Percentiles rank a stretch among this genome's conserved stretches.
Evolutionary conservation across 2,329 filamentous ascomycete genomes (phyloP).

Genomic region (Arthrobotrys conoides): DNA sequence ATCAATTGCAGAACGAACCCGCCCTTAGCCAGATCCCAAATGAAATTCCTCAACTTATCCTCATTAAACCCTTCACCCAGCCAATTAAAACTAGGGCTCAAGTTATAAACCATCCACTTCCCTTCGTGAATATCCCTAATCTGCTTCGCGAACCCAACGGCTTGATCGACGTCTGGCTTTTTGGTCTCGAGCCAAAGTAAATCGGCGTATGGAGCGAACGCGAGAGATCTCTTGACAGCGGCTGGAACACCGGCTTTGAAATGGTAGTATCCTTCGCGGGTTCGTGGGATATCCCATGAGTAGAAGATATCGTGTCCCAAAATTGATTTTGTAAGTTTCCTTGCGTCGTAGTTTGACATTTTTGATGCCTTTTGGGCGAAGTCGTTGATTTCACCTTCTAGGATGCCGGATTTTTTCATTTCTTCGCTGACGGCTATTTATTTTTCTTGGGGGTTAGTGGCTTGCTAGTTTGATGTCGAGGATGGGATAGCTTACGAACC

Average conservation of each 20-base stretch:
- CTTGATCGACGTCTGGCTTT: conserved; percentile 85
- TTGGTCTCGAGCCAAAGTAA: conserved; percentile 98
- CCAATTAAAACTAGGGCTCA: conserved; percentile 98
- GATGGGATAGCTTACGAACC: conserved; percentile 65
- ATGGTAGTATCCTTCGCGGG: conserved; percentile 93
- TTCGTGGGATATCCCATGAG: conserved; percentile 91
- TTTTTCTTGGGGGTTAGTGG: conserved; percentile 1
- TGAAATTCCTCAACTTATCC: conserved; percentile 86
- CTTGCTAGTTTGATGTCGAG: background rate
- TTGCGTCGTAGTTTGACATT: conserved; percentile 74
- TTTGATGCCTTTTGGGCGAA: conserved; percentile 71
- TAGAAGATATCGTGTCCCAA: conserved; percentile 74
- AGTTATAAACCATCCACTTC: conserved; percentile 96
- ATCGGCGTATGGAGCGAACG: conserved; percentile 92
- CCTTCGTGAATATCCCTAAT: conserved; percentile 76
- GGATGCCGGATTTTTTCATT: conserved; percentile 76
- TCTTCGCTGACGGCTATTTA: conserved; percentile 78
- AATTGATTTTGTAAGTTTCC: conserved; percentile 74
- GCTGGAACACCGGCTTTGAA: conserved; percentile 86
- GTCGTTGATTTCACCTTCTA: conserved; percentile 75
- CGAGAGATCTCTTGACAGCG: conserved; percentile 92
- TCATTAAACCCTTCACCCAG: conserved; percentile 92
- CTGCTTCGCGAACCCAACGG: conserved; percentile 79
- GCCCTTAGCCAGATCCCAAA: conserved; percentile 94
- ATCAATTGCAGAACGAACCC: conserved; percentile 81